phyloP scores from a whole-genome alignment of 2,329 filamentous ascomycete genomes.

The Phoma sp. region DNA sequence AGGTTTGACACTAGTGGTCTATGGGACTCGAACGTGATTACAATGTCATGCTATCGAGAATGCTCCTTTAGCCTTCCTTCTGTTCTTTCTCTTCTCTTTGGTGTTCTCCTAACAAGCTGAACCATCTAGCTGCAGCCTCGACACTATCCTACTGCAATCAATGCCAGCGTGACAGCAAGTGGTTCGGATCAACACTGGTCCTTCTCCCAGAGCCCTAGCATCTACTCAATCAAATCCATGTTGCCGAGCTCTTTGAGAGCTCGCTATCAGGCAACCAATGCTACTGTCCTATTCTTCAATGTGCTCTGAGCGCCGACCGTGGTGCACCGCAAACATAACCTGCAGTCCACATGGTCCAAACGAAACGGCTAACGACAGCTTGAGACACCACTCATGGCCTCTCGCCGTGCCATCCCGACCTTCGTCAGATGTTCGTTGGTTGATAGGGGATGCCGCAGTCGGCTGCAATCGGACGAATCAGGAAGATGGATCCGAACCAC shows the following conservation, averaged over 20 bases:
- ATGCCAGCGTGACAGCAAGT: slow-evolving; percentile 27
- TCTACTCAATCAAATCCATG: slow-evolving; percentile 20
- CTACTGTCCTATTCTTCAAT: slow-evolving; percentile 20
- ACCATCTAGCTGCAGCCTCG: slow-evolving; percentile 23
- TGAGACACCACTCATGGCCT: slow-evolving; percentile 33
- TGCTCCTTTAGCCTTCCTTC: slow-evolving; percentile 32
- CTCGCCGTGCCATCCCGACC: slow-evolving; percentile 33
- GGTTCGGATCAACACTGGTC: slow-evolving; percentile 33
- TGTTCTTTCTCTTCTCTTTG: slow-evolving; percentile 14
- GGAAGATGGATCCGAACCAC: slow-evolving; percentile 17
- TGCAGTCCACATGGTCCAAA: slow-evolving; percentile 10
- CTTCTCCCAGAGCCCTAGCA: slow-evolving; percentile 29
- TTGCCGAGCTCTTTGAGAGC: slow-evolving; percentile 29
- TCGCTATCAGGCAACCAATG: slow-evolving; percentile 30
- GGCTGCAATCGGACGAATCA: slow-evolving; percentile 36
- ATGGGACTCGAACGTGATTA: slow-evolving; percentile 47
- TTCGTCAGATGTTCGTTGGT: slow-evolving; percentile 38
- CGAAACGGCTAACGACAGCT: slow-evolving; percentile 20
- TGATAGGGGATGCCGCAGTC: slow-evolving; percentile 15
- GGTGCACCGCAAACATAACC: slow-evolving; percentile 12
- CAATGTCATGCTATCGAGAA: slow-evolving; percentile 48
- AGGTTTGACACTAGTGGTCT: slow-evolving; percentile 44
- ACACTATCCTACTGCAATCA: slow-evolving; percentile 9
- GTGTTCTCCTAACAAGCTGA: slow-evolving; percentile 23
- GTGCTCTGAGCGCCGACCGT: slow-evolving; percentile 27